A percentile compares a stretch with the other conserved stretches of the same genome.
phyloP scores from a whole-genome alignment of 2,329 filamentous ascomycete genomes.

The Fusarium sp. region DNA sequence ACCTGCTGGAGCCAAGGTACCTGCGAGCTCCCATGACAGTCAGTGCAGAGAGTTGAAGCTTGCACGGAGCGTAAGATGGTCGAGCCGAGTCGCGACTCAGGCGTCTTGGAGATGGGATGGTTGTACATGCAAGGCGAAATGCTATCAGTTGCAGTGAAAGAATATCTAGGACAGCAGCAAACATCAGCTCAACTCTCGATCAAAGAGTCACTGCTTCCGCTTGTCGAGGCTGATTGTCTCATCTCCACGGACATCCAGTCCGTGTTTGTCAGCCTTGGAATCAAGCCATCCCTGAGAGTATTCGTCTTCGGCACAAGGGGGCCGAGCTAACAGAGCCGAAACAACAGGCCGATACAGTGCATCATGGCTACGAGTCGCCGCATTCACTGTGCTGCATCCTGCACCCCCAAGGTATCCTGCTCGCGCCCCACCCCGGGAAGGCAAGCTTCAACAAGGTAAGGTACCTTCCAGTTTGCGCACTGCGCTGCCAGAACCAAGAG shows the following conservation, averaged over 20 bases:
- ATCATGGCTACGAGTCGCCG: conserved; percentile 29
- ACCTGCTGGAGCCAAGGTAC: conserved; percentile 35
- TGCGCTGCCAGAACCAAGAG: conserved; percentile 23
- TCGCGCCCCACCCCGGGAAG: conserved; percentile 21
- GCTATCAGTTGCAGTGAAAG: neutral
- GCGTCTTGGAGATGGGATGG: neutral
- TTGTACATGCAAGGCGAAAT: neutral
- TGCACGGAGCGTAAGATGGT: conserved; percentile 25
- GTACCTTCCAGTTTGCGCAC: conserved; percentile 34
- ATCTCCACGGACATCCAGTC: conserved; percentile 22
- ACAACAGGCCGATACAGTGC: conserved; percentile 18
- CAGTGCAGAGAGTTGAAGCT: conserved; percentile 20
- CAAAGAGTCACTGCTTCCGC: neutral
- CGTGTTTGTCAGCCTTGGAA: conserved; percentile 32
- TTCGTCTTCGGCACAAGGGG: conserved; percentile 22
- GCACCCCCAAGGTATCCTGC: conserved; percentile 23
- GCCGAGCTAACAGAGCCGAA: conserved; percentile 14
- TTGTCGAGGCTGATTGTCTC: conserved; percentile 26
- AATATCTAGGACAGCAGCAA: neutral
- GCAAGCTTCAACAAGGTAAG: conserved; percentile 34
- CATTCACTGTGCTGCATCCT: conserved; percentile 19
- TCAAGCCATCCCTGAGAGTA: conserved; percentile 23
- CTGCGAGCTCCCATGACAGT: conserved; percentile 38
- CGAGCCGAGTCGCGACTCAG: conserved; percentile 29
- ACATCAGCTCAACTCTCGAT: neutral